These are phyloP conservation scores for Fusarium oligoseptatum DNA, from an alignment of 2,329 filamentous ascomycete species.

Conservation along the genomic window DNA sequence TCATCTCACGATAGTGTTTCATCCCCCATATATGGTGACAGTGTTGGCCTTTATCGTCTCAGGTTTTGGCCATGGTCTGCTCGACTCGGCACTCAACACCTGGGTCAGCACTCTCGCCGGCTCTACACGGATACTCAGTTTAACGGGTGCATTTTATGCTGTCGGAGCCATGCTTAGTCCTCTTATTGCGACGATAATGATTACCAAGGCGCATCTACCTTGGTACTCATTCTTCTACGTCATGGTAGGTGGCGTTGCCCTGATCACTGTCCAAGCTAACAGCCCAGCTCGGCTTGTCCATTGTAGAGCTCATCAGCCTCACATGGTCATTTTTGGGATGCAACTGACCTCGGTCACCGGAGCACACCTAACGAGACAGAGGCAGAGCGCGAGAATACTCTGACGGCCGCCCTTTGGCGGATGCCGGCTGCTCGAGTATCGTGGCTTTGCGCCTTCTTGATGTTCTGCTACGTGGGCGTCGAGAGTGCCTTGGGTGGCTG, in stretches of 20 bases:
- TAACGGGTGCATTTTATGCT: conserved; percentile 2
- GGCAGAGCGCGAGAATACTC: not conserved
- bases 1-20: not conserved
- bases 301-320: not conserved
- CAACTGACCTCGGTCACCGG: not conserved
- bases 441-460: conserved; percentile 1
- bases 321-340: conserved; percentile 1
- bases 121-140: not conserved
- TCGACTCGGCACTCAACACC: not conserved
- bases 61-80: conserved; percentile 1
- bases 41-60: not conserved
- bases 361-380: not conserved
- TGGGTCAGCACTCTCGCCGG: not conserved
- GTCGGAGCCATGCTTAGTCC: not conserved
- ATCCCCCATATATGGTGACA: not conserved
- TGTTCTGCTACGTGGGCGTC: conserved; percentile 4
- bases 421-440: conserved; percentile 1
- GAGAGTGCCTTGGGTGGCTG: conserved; percentile 8
- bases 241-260: not conserved
- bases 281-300: not conserved
- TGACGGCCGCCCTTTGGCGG: not conserved
- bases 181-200: not conserved
- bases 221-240: conserved; percentile 9
- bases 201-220: not conserved
- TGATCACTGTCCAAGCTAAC: not conserved